Evolutionary conservation across 2,329 filamentous ascomycete species (phyloP), one percentile per base, ranked within the genome.

Genomic region (Curvularia hawaiiensis): DNA sequence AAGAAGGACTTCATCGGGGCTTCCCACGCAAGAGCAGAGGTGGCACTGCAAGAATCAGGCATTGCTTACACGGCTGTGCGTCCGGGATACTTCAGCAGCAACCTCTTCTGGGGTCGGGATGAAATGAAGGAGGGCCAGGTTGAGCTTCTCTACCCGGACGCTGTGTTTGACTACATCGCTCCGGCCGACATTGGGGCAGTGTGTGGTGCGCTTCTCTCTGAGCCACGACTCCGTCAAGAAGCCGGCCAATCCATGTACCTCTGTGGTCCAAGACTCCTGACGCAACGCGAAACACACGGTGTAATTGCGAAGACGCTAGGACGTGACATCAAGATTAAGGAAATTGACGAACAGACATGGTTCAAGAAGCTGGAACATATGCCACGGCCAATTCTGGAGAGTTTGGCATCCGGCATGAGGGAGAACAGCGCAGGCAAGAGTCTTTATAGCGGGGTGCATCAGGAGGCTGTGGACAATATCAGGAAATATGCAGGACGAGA

Each of bases 401-500:
- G 41, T 2, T 20, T 61, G 28, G 47, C 28, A 11, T 18, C 44
- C 14, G 43, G 22, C 3, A 28, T 60, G 62, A 84, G 92, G 66
- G 89, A 89, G 75, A 82, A 82, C 58, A 82, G 82, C 52, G 84
- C 85, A 68, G 80, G 80, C 57, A 20, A 45, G 24, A 64, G 67
- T 46, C 58, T 53, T 39, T 67, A 71, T 52, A 51, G 54, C 49
- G 62, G 61, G 56, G 66, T 62, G 54, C 68, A 71, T 53, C 53
- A 58, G 31, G 56, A 67, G 52, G 57, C 50, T 10, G 67, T 68
- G 57, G 58, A 65, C 48, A 62, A 58, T 31, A 11, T 59, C 10
- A 41, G 24, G 22, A 59, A 33, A 45, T 55, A 56, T 50, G 38
- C 40, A 18, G 56, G 52, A 59, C 56, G 52, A 8, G 50, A 60